A percentile compares a stretch with the other conserved stretches of the same genome.
Conservation (phyloP, 148 eudicot genomes). For the Nyssa sinensis region DNA sequence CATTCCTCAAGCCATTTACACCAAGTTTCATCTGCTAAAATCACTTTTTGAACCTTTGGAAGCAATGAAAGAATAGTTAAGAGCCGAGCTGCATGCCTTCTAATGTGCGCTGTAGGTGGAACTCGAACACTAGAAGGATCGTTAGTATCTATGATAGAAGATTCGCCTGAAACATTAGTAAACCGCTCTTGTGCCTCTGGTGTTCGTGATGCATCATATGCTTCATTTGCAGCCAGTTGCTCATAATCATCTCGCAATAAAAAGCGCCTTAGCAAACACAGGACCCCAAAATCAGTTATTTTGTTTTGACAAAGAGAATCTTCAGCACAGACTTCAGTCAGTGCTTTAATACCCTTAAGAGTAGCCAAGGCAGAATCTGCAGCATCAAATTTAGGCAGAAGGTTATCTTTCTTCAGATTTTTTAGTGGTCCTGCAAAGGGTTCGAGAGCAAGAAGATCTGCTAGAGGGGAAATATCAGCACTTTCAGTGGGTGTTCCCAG, state of each 20-base stretch:
- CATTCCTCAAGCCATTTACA: slow-evolving; percentile 97
- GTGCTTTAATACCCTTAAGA: slow-evolving; percentile 86
- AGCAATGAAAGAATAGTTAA: slow-evolving; percentile 72
- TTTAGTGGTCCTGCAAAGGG: slow-evolving; percentile 77
- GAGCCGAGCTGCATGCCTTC: slow-evolving; percentile 91
- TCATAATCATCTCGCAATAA: slow-evolving; percentile 93
- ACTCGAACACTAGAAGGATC: slow-evolving; percentile 63
- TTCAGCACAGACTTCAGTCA: slow-evolving; percentile 85
- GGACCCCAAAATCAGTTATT: slow-evolving; percentile 73
- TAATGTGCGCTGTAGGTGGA: slow-evolving; percentile 78
- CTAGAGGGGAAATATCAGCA: slow-evolving; percentile 57
- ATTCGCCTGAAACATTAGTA: slow-evolving; percentile 44
- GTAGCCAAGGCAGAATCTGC: slow-evolving; percentile 92
- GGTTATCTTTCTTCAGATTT: slow-evolving; percentile 67
- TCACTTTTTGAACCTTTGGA: slow-evolving; percentile 76
- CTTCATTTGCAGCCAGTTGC: slow-evolving; percentile 89
- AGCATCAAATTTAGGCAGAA: slow-evolving; percentile 60
- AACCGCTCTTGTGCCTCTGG: slow-evolving; percentile 57
- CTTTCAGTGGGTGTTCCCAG: slow-evolving; percentile 41
- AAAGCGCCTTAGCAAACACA: slow-evolving; percentile 79
- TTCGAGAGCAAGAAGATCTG: slow-evolving; percentile 78
- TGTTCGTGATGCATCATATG: slow-evolving; percentile 89
- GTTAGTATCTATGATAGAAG: slow-evolving; percentile 39
- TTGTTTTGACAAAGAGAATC: slow-evolving; percentile 62
- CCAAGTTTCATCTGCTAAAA: slow-evolving; percentile 61